Conservation (phyloP, 2,329 filamentous ascomycete genomes). For the Endoconidiophora polonica region DNA sequence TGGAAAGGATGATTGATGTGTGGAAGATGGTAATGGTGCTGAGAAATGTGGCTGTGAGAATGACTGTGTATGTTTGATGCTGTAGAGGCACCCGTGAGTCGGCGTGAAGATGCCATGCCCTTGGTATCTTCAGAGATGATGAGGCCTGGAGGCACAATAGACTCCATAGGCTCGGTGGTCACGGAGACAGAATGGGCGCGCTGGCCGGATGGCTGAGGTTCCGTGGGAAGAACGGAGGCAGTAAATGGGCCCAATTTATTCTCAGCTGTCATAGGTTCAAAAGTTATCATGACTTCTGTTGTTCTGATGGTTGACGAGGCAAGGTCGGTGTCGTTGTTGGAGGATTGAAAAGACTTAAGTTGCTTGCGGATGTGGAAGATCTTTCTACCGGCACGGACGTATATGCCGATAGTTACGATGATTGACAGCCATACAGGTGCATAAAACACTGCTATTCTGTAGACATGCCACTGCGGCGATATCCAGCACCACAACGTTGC, state of each 20-base stretch:
- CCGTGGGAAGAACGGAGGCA: slow-evolving; percentile 7
- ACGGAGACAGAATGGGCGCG: slow-evolving; percentile 42
- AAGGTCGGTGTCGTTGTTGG: slow-evolving; percentile 26
- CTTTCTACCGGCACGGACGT: slow-evolving; percentile 37
- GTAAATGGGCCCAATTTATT: too few relatives aligned
- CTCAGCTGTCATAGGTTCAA: slow-evolving; percentile 21
- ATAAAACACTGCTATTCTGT: slow-evolving; percentile 57
- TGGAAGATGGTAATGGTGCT: slow-evolving; percentile 22
- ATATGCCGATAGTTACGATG: slow-evolving; percentile 15
- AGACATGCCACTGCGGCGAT: slow-evolving; percentile 40
- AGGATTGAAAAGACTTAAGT: slow-evolving; percentile 28
- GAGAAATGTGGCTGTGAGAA: slow-evolving; percentile 18
- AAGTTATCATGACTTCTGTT: slow-evolving; percentile 38
- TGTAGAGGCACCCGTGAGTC: background rate
- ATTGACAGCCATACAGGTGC: slow-evolving; percentile 35
- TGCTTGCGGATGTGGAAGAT: slow-evolving; percentile 45
- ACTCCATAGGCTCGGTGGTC: slow-evolving; percentile 41
- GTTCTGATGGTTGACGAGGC: slow-evolving; percentile 30
- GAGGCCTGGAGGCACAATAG: background rate
- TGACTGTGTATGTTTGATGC: background rate
- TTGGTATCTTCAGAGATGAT: background rate
- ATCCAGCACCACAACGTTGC: slow-evolving; percentile 73
- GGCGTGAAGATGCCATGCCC: background rate
- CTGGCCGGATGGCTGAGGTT: slow-evolving; percentile 27
- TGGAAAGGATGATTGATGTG: slow-evolving; percentile 1